Percentiles rank a stretch among this genome's conserved stretches.
Conservation (phyloP, 1,284 basidiomycete species). For the Phenoliferia sp. region DNA sequence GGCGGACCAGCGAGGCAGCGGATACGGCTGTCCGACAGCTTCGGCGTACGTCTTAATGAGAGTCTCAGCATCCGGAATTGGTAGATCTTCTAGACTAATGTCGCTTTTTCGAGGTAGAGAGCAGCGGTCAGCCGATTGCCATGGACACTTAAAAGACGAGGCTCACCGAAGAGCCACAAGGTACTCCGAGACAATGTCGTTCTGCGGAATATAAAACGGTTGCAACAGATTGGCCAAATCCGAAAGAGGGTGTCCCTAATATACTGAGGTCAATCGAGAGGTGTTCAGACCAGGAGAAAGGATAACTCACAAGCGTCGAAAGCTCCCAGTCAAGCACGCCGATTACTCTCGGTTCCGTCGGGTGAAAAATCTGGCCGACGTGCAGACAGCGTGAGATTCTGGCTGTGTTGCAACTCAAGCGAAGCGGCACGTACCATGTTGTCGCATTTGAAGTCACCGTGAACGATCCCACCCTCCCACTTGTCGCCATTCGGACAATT, state of each 20-base stretch:
- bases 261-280: neutral
- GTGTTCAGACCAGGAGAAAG: conserved; percentile 31
- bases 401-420: neutral
- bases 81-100: conserved; percentile 50
- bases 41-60: conserved; percentile 71
- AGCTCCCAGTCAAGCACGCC: conserved; percentile 96
- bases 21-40: conserved; percentile 58
- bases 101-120: conserved; percentile 51
- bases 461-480: conserved; percentile 64
- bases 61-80: conserved; percentile 60
- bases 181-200: conserved; percentile 44
- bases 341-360: conserved; percentile 83
- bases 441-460: conserved; percentile 96
- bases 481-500: conserved; percentile 68
- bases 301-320: conserved; percentile 83
- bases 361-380: conserved; percentile 65
- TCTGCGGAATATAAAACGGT: conserved; percentile 63
- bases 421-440: conserved; percentile 54
- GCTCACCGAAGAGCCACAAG: conserved; percentile 11
- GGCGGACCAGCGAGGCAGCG: conserved; percentile 65
- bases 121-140: neutral
- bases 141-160: neutral
- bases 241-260: conserved; percentile 60
- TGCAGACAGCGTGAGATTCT: neutral
- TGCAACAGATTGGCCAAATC: conserved; percentile 86